These are phyloP conservation scores for Pythium phragmiticola DNA, from an alignment of 352 stramenopile species.

Conservation along the genomic window DNA sequence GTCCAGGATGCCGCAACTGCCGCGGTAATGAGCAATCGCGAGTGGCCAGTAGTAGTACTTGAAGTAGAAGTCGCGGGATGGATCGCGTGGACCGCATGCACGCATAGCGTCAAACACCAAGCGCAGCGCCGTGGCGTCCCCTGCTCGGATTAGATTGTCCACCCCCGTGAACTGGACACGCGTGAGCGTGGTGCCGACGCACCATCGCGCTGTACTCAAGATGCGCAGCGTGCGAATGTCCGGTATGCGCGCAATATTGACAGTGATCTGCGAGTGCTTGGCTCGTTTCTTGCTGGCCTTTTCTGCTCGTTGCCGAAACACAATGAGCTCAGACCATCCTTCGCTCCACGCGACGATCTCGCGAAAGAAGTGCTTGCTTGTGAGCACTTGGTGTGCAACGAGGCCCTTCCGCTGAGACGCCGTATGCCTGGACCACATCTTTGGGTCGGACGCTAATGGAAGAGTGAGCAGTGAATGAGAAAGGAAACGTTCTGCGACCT, in stretches of 20 bases:
- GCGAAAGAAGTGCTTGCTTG: neutral
- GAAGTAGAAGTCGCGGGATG: neutral
- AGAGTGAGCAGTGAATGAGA: too few relatives aligned
- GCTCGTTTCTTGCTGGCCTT: neutral
- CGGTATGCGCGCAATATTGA: neutral
- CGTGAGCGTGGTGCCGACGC: neutral
- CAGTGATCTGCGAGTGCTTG: neutral
- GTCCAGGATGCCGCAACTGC: neutral
- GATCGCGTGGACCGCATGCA: neutral
- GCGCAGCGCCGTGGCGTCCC: neutral
- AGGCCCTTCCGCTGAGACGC: too few relatives aligned
- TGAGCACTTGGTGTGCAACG: neutral
- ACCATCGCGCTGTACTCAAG: neutral
- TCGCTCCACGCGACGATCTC: neutral
- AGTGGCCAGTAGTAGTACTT: neutral
- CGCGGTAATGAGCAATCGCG: neutral
- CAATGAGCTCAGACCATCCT: neutral
- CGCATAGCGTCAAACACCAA: neutral
- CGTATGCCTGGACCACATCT: too few relatives aligned
- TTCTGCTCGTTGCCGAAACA: neutral
- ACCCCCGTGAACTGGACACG: constrained; percentile 1
- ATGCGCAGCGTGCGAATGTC: neutral
- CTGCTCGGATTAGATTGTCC: neutral
- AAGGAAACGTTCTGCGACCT: too few relatives aligned
- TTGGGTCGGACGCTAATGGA: too few relatives aligned